Evolutionary conservation across 1,284 basidiomycete genomes (phyloP), one percentile per base, ranked within the genome.

Genomic region (Ustilago curta): DNA sequence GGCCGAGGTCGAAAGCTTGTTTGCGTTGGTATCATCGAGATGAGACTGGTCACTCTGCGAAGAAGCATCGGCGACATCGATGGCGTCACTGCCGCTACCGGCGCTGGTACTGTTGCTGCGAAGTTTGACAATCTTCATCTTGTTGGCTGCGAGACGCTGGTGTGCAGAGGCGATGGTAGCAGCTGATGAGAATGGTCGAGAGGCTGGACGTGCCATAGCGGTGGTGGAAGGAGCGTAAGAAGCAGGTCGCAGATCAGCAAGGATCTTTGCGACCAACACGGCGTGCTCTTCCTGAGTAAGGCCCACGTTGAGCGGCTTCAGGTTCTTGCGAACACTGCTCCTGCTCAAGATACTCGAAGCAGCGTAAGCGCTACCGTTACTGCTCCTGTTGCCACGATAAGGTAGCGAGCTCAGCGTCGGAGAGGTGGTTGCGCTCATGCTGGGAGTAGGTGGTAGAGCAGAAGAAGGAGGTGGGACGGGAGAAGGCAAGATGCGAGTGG

Each of bases 391-490:
- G 2, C 35, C 35, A 23, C 44, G 57, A 32, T 19, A 27, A 19
- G 49, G 21, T 12, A 39, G 16, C 39, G 35, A 37, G 14, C 9
- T 21, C 21, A 8, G 9, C n/a, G 29, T 39, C 4, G 50, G 49
- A 5, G 54, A 57, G 12, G 59, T n/a, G n/a, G 25, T 31, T 2
- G 25, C 40, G 23, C 44, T 35, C 8, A 49, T 35, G 8, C 48
- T 29, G 2, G 64, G 70, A 4, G 60, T 63, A 14, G 70, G 65
- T 4, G 71, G 71, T 0, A 69, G 55, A 32, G 71, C 66, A 9
- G 60, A 32, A 12, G 32, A 37, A 4, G 71, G 71, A 7, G 71
- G 70, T 35, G 70, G 70, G 8, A 58, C 35, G 21, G 65, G 70
- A 14, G 70, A 62, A 35, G 70, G 70, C 42, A 72, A 23, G 35